Base-by-base conservation (phyloP, 2,329 filamentous ascomycete genomes). In the Alternaria solani region DNA sequence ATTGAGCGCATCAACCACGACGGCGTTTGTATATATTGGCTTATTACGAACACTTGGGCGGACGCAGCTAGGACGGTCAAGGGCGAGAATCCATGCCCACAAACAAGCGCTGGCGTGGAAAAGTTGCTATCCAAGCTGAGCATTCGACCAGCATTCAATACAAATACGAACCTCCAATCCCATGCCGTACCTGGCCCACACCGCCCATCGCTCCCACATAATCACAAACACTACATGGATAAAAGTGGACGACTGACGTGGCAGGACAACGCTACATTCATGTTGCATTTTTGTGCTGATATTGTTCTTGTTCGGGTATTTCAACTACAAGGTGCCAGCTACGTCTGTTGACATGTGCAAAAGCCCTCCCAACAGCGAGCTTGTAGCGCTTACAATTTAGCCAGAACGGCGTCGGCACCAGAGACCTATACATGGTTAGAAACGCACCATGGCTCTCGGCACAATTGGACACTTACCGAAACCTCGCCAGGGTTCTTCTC, bases 401-500 rank as follows among this genome's bases (percentile, higher is more conserved):
- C 75, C 53, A 83, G 76, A 51, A 85, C 78, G 59, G 81, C 76
- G 23, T 84, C 82, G 54, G 80, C 83, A 34, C 79, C 78, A 36
- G 80, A 82, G 59, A 85, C 81, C 78, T 85, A 69, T 58, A 79
- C 75, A 71, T 74, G 76, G 46, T 61, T 25, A 59, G 48, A 34
- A 42, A 51, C 11, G 5, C 23, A 16, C n/a, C n/a, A 20, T 20
- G 8, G 20, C n/a, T 20, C 36, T 20, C 36, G 20, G 36, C 9
- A 39, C n/a, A 8, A 39, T 7, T 18, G 18, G 36, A 36, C 26
- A 62, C 62, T 59, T 53, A 84, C 83, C 52, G 78, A 78, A 41
- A 85, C 81, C 62, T 84, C 74, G 46, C 80, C 72, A 3, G 81
- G 80, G 63, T 81, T 85, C 64, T 77, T 78, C 82, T 96, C 92